A percentile compares a stretch with the other conserved stretches of the same genome.
Conservation (phyloP, 306 rosid species). For the Delonix regia region DNA sequence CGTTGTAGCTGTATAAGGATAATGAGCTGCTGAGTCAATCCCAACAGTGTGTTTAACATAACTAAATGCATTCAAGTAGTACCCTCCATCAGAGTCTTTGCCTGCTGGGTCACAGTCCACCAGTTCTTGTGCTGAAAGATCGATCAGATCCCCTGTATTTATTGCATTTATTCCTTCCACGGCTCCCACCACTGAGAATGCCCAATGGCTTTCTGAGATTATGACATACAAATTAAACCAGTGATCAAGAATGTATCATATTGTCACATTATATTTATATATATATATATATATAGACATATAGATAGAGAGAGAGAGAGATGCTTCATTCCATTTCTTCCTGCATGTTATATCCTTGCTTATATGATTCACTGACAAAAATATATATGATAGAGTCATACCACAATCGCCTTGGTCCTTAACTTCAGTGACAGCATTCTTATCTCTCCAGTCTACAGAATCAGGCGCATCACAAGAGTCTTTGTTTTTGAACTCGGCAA, state of each 20-base stretch:
- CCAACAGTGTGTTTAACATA: conserved; percentile 71
- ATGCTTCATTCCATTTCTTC: too few species aligned
- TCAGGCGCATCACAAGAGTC: conserved; percentile 48
- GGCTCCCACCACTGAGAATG: conserved; percentile 66
- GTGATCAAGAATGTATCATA: not conserved
- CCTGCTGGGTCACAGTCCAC: conserved; percentile 70
- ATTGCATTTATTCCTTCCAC: conserved; percentile 75
- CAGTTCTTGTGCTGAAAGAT: conserved; percentile 67
- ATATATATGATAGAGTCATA: not conserved
- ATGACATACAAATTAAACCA: not conserved
- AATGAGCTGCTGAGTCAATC: conserved; percentile 59
- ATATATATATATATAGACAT: too few species aligned
- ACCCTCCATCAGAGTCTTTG: conserved; percentile 66
- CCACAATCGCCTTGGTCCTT: conserved; percentile 64
- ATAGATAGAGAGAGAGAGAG: too few species aligned
- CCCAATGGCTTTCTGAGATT: conserved; percentile 67
- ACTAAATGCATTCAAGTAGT: conserved; percentile 70
- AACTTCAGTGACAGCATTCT: conserved; percentile 58
- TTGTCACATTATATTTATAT: too few species aligned
- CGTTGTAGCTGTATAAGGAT: conserved; percentile 54
- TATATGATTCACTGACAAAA: not conserved
- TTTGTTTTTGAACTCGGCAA: not conserved
- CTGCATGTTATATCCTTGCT: not conserved
- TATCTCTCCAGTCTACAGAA: conserved; percentile 63
- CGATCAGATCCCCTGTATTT: conserved; percentile 53